phyloP scores from a whole-genome alignment of 2,329 filamentous ascomycete species.

The Seiridium cupressi region DNA sequence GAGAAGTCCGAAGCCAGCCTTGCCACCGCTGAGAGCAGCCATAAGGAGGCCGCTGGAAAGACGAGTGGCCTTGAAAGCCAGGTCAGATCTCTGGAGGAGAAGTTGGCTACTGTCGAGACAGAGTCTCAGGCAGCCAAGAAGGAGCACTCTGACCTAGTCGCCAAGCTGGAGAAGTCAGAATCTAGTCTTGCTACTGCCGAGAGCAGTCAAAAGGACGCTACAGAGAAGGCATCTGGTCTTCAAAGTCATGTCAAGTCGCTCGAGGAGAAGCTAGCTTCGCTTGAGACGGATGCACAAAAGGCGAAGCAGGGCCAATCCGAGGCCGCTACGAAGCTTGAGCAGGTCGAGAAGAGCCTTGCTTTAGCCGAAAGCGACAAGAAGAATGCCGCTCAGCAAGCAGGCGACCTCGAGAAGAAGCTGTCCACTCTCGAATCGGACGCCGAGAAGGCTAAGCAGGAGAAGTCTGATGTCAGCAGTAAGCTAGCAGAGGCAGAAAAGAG shows the following conservation, averaged over 20 bases:
- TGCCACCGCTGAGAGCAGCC: constrained; percentile 8
- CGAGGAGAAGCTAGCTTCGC: neutral
- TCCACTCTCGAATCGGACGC: constrained; percentile 12
- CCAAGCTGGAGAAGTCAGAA: constrained; percentile 4
- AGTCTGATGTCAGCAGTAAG: neutral
- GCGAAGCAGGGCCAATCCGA: constrained; percentile 1
- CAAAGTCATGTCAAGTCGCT: neutral
- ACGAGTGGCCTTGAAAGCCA: constrained; percentile 14
- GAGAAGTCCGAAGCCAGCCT: constrained; percentile 1
- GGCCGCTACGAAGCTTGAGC: neutral
- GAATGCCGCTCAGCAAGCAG: constrained; percentile 12
- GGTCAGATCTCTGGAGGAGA: constrained; percentile 12
- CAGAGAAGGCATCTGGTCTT: neutral
- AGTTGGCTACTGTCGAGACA: constrained; percentile 14
- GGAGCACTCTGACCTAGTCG: neutral
- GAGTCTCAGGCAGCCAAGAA: constrained; percentile 3
- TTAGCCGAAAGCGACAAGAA: constrained; percentile 9
- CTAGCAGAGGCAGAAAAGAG: constrained; percentile 2
- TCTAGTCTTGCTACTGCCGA: constrained; percentile 11
- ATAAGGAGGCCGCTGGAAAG: constrained; percentile 12
- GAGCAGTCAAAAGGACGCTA: constrained; percentile 10
- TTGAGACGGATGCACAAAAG: constrained; percentile 10
- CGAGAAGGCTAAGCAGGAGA: neutral
- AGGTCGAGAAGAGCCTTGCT: neutral
- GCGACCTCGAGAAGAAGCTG: constrained; percentile 14